Conservation (phyloP, 108 stramenopile genomes). For the Skeletonema grethae region DNA sequence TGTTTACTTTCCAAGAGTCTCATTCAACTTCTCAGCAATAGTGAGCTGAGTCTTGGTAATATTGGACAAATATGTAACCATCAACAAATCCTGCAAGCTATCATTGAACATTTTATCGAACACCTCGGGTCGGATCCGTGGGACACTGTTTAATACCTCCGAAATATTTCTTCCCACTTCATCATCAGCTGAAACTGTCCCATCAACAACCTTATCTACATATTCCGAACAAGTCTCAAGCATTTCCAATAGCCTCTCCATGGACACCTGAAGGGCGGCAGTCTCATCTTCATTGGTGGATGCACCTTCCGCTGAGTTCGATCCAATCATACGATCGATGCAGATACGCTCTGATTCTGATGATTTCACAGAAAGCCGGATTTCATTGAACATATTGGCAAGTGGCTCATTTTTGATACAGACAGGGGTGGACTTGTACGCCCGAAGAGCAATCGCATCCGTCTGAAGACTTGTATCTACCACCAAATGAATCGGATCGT, state of each 20-base stretch:
- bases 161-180: conserved; percentile 79
- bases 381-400: conserved; percentile 92
- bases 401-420: conserved; percentile 79
- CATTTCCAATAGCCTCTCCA: conserved; percentile 79
- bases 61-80: conserved; percentile 95
- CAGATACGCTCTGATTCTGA: conserved; percentile 89
- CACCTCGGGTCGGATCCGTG: conserved; percentile 87
- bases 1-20: conserved; percentile 62
- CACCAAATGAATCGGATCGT: conserved; percentile 88
- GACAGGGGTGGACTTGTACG: conserved; percentile 79
- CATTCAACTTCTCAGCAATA: conserved; percentile 96
- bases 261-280: conserved; percentile 59
- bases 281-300: conserved; percentile 23
- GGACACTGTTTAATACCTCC: conserved; percentile 85
- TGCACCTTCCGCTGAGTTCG: conserved; percentile 17
- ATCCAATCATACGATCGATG: conserved; percentile 85
- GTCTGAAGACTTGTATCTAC: conserved; percentile 80
- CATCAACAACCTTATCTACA: conserved; percentile 88
- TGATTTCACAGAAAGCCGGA: conserved; percentile 71
- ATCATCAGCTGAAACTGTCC: conserved; percentile 68
- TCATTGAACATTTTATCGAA: conserved; percentile 91
- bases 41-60: conserved; percentile 92
- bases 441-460: conserved; percentile 76
- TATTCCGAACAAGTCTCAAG: conserved; percentile 82
- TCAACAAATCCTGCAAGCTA: conserved; percentile 95